Percentiles rank a stretch among this genome's conserved stretches.
These are phyloP conservation scores for Thielaviopsis euricoi DNA, from an alignment of 2,329 filamentous ascomycete genomes.

Conservation along the genomic window DNA sequence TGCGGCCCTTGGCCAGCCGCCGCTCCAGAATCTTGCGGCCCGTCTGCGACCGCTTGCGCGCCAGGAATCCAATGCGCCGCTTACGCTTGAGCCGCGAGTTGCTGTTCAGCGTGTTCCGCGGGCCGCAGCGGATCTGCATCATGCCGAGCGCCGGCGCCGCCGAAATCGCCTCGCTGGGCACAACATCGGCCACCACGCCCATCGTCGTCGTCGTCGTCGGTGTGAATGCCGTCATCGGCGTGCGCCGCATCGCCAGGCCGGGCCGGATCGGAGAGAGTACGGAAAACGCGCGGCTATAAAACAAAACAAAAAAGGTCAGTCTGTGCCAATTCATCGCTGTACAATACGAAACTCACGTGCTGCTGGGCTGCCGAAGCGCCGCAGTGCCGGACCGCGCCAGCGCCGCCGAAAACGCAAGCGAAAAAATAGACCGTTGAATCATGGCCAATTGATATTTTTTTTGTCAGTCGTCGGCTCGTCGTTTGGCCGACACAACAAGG, in stretches of 20 bases:
- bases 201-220: constrained; percentile 3
- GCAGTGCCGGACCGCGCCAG: not conserved
- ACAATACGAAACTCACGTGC: not conserved
- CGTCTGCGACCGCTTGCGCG: constrained; percentile 30
- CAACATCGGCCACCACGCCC: constrained; percentile 24
- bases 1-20: constrained; percentile 35
- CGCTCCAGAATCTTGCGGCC: constrained; percentile 36
- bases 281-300: constrained; percentile 5
- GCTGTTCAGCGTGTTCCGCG: constrained; percentile 39
- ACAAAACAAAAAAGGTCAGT: no score
- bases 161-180: constrained; percentile 30
- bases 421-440: constrained; percentile 7
- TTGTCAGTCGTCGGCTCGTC: not conserved
- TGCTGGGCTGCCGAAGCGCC: constrained; percentile 6
- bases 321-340: no score
- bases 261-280: constrained; percentile 8
- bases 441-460: not conserved
- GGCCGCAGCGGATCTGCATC: constrained; percentile 39
- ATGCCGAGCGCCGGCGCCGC: constrained; percentile 34
- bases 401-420: constrained; percentile 1
- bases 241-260: constrained; percentile 4
- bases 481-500: not conserved
- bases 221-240: constrained; percentile 6
- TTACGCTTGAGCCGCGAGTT: constrained; percentile 40
- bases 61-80: constrained; percentile 40